Conservation (phyloP, 306 rosid genomes). For the Vicia faba region DNA sequence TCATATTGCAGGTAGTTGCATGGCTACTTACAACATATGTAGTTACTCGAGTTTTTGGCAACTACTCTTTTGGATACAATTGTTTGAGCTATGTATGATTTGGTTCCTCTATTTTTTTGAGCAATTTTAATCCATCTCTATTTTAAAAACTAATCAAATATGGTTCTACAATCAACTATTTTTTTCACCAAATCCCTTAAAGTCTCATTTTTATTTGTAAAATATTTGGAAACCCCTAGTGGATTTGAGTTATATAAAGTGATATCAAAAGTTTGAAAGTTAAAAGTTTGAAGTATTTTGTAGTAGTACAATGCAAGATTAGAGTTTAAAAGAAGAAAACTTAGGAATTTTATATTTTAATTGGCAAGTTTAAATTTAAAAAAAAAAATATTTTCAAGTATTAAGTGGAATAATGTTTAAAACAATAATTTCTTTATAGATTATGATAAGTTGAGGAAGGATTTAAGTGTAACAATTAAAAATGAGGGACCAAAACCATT, state of each 20-base stretch:
- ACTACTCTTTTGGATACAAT: conserved; percentile 5
- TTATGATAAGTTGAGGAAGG: too few species aligned
- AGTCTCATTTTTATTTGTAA: not conserved
- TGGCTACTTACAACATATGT: conserved; percentile 21
- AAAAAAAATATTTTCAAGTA: too few species aligned
- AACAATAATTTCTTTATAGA: too few species aligned
- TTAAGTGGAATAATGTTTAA: too few species aligned
- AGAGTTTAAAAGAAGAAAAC: too few species aligned
- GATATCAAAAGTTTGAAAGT: too few species aligned
- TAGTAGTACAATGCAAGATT: not conserved
- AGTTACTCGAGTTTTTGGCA: conserved; percentile 3
- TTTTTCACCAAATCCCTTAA: not conserved
- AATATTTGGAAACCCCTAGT: not conserved
- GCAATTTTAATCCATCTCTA: not conserved
- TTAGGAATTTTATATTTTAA: too few species aligned
- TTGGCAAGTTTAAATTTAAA: too few species aligned
- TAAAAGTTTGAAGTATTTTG: too few species aligned
- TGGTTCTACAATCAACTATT: not conserved
- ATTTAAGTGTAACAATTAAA: not conserved
- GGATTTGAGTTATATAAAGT: not conserved
- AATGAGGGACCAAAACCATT: not conserved
- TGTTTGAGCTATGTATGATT: not conserved
- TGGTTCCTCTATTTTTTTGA: not conserved
- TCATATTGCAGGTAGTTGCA: conserved; percentile 77
- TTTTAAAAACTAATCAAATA: not conserved